Evolutionary conservation across 1,139 yeast genomes (phyloP).

Genomic region (Trichomonascaceae sp.): DNA sequence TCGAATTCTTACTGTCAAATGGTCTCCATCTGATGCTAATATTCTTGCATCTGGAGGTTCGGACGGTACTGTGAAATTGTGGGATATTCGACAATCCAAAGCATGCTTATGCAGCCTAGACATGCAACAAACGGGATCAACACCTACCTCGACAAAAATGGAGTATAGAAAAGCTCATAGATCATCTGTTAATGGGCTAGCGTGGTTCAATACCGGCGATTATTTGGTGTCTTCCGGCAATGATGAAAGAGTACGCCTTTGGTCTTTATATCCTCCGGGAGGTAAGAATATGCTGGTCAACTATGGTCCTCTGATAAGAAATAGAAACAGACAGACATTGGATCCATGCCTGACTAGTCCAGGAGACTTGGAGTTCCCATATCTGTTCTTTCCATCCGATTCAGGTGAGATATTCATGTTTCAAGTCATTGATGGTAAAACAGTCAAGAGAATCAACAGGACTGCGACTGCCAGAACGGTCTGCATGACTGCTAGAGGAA

Average conservation of each 20-base stretch:
- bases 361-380: constrained; percentile 42
- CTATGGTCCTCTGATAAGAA: constrained; percentile 73
- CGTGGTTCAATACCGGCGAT: constrained; percentile 62
- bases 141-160: constrained; percentile 22
- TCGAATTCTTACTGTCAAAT: constrained; percentile 57
- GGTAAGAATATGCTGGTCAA: constrained; percentile 60
- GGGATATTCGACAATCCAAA: constrained; percentile 72
- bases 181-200: constrained; percentile 67
- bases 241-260: constrained; percentile 69
- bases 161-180: constrained; percentile 53
- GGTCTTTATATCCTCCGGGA: constrained; percentile 51
- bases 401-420: constrained; percentile 69
- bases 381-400: constrained; percentile 68
- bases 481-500: constrained; percentile 46
- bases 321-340: constrained; percentile 43
- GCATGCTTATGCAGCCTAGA: constrained; percentile 61
- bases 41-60: constrained; percentile 70
- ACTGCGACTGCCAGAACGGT: constrained; percentile 35
- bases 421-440: constrained; percentile 57
- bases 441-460: constrained; percentile 46
- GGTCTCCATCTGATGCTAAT: constrained; percentile 66
- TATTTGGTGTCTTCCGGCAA: constrained; percentile 60
- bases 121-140: constrained; percentile 31
- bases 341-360: constrained; percentile 37
- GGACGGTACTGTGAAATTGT: constrained; percentile 51